phyloP scores from a whole-genome alignment of 169 alveolate genomes.

The Plasmodium vivax region DNA sequence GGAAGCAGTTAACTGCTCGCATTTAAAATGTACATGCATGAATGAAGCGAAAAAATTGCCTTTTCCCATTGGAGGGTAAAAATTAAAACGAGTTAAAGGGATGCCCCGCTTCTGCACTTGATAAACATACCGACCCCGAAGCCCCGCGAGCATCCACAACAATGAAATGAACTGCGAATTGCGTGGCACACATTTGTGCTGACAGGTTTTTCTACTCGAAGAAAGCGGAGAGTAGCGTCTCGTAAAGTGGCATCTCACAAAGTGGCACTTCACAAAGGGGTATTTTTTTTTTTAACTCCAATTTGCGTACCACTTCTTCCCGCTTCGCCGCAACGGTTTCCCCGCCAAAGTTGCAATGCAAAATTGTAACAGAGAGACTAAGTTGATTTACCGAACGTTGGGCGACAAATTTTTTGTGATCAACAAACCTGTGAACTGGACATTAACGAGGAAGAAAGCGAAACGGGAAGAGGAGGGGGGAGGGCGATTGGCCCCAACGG shows the following conservation, averaged over 20 bases:
- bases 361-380: constrained; percentile 33
- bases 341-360: constrained; percentile 33
- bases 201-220: neutral
- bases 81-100: neutral
- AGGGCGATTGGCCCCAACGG: neutral
- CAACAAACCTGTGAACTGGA: constrained; percentile 74
- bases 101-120: neutral
- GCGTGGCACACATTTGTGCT: neutral
- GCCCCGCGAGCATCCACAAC: neutral
- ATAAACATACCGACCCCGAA: neutral
- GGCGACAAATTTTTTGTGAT: constrained; percentile 63
- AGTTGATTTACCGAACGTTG: constrained; percentile 56
- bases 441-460: constrained; percentile 27
- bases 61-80: neutral
- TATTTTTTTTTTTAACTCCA: neutral
- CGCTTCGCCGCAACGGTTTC: neutral
- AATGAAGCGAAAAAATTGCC: neutral
- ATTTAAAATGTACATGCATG: neutral
- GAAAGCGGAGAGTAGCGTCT: neutral
- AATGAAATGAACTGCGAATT: neutral
- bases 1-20: neutral
- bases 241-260: neutral
- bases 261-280: neutral
- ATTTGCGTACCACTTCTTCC: neutral
- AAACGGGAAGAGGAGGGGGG: neutral